These are phyloP conservation scores for Cryptococcus sp. DNA, from an alignment of 1,284 basidiomycete genomes.

Conservation along the genomic window DNA sequence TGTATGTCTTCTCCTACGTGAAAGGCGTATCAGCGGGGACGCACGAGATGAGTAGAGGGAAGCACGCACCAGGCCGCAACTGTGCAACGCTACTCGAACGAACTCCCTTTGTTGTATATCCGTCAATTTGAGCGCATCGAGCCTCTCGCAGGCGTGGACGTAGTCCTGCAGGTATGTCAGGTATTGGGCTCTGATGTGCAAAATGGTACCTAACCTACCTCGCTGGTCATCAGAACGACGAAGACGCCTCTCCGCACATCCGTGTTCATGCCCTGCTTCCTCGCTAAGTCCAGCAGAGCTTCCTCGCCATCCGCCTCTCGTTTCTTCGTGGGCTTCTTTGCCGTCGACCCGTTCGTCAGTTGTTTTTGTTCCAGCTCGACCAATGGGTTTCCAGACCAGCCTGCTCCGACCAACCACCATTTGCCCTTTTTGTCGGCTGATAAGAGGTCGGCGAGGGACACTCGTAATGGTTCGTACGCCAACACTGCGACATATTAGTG, in stretches of 20 bases:
- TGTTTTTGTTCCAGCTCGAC: conserved; percentile 61
- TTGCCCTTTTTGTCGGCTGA: conserved; percentile 85
- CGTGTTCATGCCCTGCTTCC: conserved; percentile 98
- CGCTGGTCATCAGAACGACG: conserved; percentile 88
- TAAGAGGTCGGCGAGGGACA: conserved; percentile 80
- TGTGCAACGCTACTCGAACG: conserved; percentile 87
- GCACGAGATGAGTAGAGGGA: not conserved
- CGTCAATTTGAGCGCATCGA: conserved; percentile 78
- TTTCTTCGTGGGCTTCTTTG: conserved; percentile 26
- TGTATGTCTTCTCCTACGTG: conserved; percentile 81
- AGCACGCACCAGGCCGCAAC: conserved; percentile 76
- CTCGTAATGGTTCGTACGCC: conserved; percentile 78
- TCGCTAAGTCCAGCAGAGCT: conserved; percentile 73
- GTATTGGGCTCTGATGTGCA: not conserved
- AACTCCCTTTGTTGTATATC: conserved; percentile 94
- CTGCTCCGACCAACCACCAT: conserved; percentile 98
- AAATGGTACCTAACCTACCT: conserved; percentile 60
- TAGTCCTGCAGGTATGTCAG: conserved; percentile 69
- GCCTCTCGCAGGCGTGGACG: conserved; percentile 83
- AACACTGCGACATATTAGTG: conserved; percentile 60
- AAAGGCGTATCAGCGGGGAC: conserved; percentile 2
- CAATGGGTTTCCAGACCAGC: conserved; percentile 90
- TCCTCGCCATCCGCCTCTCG: conserved; percentile 52
- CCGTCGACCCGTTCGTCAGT: conserved; percentile 32
- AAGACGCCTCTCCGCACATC: conserved; percentile 90